Evolutionary conservation across 192 early-diverging fungal genomes (phyloP).

Genomic region (Coemansia sp.): DNA sequence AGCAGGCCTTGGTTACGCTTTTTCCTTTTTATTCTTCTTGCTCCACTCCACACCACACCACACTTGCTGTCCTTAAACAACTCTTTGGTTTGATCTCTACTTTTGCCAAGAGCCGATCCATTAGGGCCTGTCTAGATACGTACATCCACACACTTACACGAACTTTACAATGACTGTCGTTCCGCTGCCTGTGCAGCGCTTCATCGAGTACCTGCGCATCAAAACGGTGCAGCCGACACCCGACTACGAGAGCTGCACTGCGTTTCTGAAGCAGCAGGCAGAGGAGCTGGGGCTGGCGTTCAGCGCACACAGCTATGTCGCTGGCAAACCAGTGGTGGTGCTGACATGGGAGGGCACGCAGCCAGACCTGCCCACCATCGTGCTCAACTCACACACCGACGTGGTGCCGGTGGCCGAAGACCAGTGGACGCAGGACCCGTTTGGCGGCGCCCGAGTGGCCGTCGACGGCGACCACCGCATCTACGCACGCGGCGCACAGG

Average conservation of each 20-base stretch:
- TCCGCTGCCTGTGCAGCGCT: conserved; percentile 52
- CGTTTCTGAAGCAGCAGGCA: conserved; percentile 65
- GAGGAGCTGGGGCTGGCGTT: conserved; percentile 63
- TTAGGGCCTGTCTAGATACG: no score
- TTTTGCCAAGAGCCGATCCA: no score
- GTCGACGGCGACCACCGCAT: conserved; percentile 60
- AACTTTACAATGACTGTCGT: no score
- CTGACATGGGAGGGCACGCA: conserved; percentile 64
- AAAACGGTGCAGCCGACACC: conserved; percentile 83
- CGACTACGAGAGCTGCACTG: conserved; percentile 65
- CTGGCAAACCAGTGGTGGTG: conserved; percentile 69
- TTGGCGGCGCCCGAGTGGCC: conserved; percentile 59
- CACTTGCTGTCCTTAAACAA: no score
- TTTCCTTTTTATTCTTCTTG: no score
- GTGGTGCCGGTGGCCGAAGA: conserved; percentile 84
- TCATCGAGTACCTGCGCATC: conserved; percentile 80
- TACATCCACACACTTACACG: no score
- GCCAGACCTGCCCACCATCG: conserved; percentile 55
- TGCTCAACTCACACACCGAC: conserved; percentile 87
- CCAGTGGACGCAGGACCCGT: conserved; percentile 73
- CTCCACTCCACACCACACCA: no score
- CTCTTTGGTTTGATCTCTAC: no score
- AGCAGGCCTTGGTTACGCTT: no score
- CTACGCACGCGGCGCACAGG: conserved; percentile 80
- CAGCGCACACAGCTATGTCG: conserved; percentile 51